Percentiles rank a stretch among this genome's conserved stretches.
Conservation (phyloP, 169 alveolate species). For the Eimeria nieschulzi region DNA sequence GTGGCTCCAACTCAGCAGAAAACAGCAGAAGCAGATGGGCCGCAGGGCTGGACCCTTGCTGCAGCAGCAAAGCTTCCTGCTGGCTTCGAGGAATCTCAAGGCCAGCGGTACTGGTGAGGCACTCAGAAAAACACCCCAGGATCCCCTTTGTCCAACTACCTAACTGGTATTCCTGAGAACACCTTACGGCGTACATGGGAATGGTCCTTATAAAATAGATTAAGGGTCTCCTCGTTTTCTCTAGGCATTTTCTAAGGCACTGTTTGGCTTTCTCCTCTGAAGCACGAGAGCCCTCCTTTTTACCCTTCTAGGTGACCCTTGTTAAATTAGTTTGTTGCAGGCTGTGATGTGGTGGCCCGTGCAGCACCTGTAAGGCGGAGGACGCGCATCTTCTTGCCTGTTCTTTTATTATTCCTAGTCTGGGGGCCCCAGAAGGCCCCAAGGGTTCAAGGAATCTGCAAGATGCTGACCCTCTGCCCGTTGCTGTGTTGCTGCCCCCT, state of each 20-base stretch:
- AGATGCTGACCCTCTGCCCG: conserved; percentile 44
- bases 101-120: conserved; percentile 50
- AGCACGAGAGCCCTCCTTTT: no score
- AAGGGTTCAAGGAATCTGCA: conserved; percentile 22
- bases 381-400: conserved; percentile 65
- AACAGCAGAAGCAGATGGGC: neutral
- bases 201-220: no score
- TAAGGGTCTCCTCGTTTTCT: no score
- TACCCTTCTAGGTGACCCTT: no score
- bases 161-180: no score
- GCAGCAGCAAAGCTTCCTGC: conserved; percentile 43
- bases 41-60: conserved; percentile 51
- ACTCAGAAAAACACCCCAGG: neutral
- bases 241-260: no score
- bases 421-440: neutral
- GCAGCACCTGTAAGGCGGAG: conserved; percentile 64
- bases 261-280: no score
- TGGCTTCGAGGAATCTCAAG: conserved; percentile 29
- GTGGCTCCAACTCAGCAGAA: no score
- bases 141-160: no score
- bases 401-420: conserved; percentile 10
- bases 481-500: conserved; percentile 39
- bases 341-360: neutral
- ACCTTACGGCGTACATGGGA: no score
- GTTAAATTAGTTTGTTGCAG: no score